phyloP scores from a whole-genome alignment of 1,139 yeast genomes.

The Suhomyces maxii region DNA sequence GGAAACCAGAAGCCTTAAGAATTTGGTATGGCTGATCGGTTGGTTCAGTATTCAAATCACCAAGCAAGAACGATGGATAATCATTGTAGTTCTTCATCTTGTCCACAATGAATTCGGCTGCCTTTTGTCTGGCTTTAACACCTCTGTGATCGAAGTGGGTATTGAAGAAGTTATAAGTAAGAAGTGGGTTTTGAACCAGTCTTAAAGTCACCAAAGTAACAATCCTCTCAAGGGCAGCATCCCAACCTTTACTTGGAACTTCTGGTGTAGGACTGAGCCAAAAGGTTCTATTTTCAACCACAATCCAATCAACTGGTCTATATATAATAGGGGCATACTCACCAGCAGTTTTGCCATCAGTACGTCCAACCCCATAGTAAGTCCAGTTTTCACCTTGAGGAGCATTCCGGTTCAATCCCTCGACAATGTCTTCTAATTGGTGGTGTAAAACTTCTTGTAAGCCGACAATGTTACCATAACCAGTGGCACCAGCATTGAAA shows the following conservation, averaged over 20 bases:
- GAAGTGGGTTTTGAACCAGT: constrained; percentile 13
- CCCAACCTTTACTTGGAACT: constrained; percentile 39
- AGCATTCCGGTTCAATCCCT: constrained; percentile 21
- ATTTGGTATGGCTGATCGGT: constrained; percentile 36
- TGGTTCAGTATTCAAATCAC: constrained; percentile 60
- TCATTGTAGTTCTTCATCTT: constrained; percentile 39
- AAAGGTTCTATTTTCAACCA: constrained; percentile 34
- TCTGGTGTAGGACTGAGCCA: constrained; percentile 53
- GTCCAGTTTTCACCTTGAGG: constrained; percentile 35
- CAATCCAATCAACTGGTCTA: constrained; percentile 34
- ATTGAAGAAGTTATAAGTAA: constrained; percentile 45
- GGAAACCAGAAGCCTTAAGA: constrained; percentile 17
- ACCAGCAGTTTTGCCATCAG: constrained; percentile 44
- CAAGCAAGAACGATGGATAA: constrained; percentile 39
- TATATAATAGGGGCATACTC: constrained; percentile 49
- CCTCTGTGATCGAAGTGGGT: constrained; percentile 64
- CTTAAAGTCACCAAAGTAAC: constrained; percentile 21
- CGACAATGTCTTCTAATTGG: constrained; percentile 50
- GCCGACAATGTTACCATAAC: constrained; percentile 43
- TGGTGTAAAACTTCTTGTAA: constrained; percentile 56
- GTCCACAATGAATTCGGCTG: constrained; percentile 47
- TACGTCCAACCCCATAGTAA: constrained; percentile 48
- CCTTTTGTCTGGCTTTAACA: constrained; percentile 43
- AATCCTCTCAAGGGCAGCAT: constrained; percentile 24
- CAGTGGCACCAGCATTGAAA: constrained; percentile 25